Evolutionary conservation across 805 yeast genomes (phyloP), one percentile per base, ranked within the genome.

Genomic region (Kluyveromyces lactis): DNA sequence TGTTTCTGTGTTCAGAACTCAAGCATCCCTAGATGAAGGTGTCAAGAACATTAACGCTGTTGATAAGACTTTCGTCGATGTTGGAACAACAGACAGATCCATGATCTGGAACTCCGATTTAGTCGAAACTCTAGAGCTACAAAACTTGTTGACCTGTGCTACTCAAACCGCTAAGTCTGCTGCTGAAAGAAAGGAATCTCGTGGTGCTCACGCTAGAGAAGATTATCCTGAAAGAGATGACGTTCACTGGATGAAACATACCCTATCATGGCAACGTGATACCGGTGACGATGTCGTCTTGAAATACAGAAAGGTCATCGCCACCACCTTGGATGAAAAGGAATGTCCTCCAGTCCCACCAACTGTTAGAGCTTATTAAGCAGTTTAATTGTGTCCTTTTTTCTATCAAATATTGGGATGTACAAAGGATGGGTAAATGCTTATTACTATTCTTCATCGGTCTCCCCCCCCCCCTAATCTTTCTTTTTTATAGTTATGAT

Each of bases 161-260:
- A 79, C 81, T 48, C 98, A 92, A 73, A 89, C 97, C 39, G 97
- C 97, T 26, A 71, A 69, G 50, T 77, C 95, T 47, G 98, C 98
- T 38, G 87, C 92, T 47, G 94, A 86, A 42, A 86, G 98, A 75
- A 81, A 73, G 58, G 98, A 90, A 71, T 87, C 97, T 28, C 86
- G 98, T 73, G 98, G 98, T 71, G 97, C 98, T 36, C 98, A 90
- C 62, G 97, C 98, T 43, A 83, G 97, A 73, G 98, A 90, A 68
- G 98, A 90, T 66, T 89, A 67, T 71, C 97, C 95, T 58, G 80
- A 78, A 47, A 86, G 98, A 78, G 95, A 90, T 62, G 98, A 90
- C 64, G 87, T 62, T 41, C 73, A 87, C 75, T 90, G 98, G 98
- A 86, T 86, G 90, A 92, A 90, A 72, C 98, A 90, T 69, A 74